Evolutionary conservation across 495 filamentous ascomycete species (phyloP).

Genomic region (Annulohypoxylon nitens): DNA sequence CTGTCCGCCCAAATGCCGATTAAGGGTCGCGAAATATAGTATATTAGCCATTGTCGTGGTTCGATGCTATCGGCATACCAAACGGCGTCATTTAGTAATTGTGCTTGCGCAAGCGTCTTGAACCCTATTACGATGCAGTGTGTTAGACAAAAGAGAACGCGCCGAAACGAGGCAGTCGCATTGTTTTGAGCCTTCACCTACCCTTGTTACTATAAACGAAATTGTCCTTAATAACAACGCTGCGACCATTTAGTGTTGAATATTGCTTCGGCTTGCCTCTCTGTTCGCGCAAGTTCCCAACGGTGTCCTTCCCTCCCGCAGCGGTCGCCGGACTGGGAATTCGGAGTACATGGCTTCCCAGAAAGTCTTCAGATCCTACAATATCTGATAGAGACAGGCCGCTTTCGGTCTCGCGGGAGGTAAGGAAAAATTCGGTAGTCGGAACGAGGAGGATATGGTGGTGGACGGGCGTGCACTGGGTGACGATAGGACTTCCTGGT

Average conservation of each 20-base stretch:
- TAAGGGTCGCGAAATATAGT: slow-evolving; percentile 95
- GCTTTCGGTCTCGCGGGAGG: slow-evolving; percentile 89
- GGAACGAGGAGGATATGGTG: slow-evolving; percentile 96
- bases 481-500: slow-evolving; percentile 79
- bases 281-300: slow-evolving; percentile 83
- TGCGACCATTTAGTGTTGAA: slow-evolving; percentile 91
- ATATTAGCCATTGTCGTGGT: slow-evolving; percentile 91
- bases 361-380: slow-evolving; percentile 89
- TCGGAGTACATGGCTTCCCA: slow-evolving; percentile 95
- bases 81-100: slow-evolving; percentile 85
- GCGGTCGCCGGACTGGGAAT: slow-evolving; percentile 72
- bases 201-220: slow-evolving; percentile 97
- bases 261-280: slow-evolving; percentile 94
- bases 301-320: slow-evolving; percentile 74
- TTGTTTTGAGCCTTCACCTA: slow-evolving; percentile 52
- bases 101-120: slow-evolving; percentile 89
- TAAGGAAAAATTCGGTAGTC: slow-evolving; percentile 88
- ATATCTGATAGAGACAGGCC: slow-evolving; percentile 82
- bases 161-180: not conserved
- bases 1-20: slow-evolving; percentile 84
- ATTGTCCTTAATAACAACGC: slow-evolving; percentile 93
- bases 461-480: slow-evolving; percentile 92
- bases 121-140: slow-evolving; percentile 71
- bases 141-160: slow-evolving; percentile 25
- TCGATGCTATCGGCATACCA: slow-evolving; percentile 88